These are phyloP conservation scores for Xerocomellus dryophilus DNA, from an alignment of 768 basidiomycete genomes.

Conservation along the genomic window DNA sequence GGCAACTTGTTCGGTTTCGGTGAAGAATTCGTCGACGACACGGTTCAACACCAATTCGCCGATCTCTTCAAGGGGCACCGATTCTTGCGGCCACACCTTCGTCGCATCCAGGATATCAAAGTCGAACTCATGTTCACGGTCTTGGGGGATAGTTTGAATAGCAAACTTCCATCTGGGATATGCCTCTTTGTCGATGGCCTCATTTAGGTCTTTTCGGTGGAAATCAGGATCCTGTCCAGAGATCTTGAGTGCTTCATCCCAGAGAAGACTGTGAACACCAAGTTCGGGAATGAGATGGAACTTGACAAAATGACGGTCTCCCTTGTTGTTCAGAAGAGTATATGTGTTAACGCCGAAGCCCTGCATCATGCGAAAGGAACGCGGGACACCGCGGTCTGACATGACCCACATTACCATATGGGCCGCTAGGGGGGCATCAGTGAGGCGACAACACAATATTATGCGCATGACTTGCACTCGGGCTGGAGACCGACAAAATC, in stretches of 20 bases:
- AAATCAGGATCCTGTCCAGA: slow-evolving; percentile 86
- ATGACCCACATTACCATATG: slow-evolving; percentile 84
- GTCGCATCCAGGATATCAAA: slow-evolving; percentile 88
- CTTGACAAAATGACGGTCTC: slow-evolving; percentile 79
- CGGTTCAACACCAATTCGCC: slow-evolving; percentile 70
- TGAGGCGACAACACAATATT: background rate
- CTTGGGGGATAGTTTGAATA: slow-evolving; percentile 60
- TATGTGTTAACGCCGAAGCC: slow-evolving; percentile 88
- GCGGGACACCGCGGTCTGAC: slow-evolving; percentile 82
- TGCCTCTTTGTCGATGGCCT: slow-evolving; percentile 71
- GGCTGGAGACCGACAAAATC: slow-evolving; percentile 74
- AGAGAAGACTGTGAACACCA: slow-evolving; percentile 78
- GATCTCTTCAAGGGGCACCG: slow-evolving; percentile 72
- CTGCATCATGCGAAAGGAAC: slow-evolving; percentile 87
- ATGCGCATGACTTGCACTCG: slow-evolving; percentile 42
- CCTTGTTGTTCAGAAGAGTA: slow-evolving; percentile 63
- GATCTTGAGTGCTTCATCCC: slow-evolving; percentile 90
- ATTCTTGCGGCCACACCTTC: slow-evolving; percentile 81
- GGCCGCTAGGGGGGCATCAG: slow-evolving; percentile 42
- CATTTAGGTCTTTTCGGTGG: slow-evolving; percentile 81
- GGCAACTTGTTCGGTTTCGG: slow-evolving; percentile 86
- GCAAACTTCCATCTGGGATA: slow-evolving; percentile 79
- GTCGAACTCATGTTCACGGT: slow-evolving; percentile 75
- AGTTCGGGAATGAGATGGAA: slow-evolving; percentile 83
- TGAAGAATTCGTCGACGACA: slow-evolving; percentile 72